phyloP scores from a whole-genome alignment of 768 basidiomycete genomes.

The Boletus speciosus region DNA sequence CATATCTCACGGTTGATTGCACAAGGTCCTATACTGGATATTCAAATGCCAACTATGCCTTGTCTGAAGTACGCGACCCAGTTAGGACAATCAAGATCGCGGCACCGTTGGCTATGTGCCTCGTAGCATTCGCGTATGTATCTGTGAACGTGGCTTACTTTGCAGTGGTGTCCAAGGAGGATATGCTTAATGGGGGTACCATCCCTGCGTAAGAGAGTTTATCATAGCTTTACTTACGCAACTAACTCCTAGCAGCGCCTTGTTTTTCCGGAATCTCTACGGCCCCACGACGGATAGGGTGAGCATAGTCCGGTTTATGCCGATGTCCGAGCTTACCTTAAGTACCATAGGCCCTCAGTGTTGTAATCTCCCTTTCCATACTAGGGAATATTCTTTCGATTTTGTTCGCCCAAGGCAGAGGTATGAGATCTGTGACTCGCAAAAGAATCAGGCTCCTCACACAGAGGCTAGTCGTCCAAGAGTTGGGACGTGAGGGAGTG shows the following conservation, averaged over 20 bases:
- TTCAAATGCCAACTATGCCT: slow-evolving; percentile 69
- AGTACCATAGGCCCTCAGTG: slow-evolving; percentile 48
- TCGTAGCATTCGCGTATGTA: slow-evolving; percentile 59
- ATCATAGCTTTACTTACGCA: background rate
- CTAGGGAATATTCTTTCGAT: slow-evolving; percentile 62
- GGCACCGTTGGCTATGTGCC: slow-evolving; percentile 60
- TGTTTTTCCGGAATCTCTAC: slow-evolving; percentile 74
- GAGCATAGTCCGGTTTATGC: background rate
- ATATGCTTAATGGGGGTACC: slow-evolving; percentile 60
- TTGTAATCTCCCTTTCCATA: slow-evolving; percentile 60
- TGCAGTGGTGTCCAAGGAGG: slow-evolving; percentile 64
- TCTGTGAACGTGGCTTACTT: slow-evolving; percentile 72
- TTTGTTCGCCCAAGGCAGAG: slow-evolving; percentile 64
- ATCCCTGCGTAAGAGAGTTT: slow-evolving; percentile 58
- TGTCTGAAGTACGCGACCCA: slow-evolving; percentile 51
- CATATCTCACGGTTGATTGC: background rate
- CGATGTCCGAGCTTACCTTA: slow-evolving; percentile 1
- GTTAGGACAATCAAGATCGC: slow-evolving; percentile 55
- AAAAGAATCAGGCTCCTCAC: slow-evolving; percentile 2
- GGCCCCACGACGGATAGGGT: slow-evolving; percentile 61
- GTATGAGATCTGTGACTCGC: slow-evolving; percentile 32
- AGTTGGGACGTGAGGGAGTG: slow-evolving; percentile 68
- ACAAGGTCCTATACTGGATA: slow-evolving; percentile 70
- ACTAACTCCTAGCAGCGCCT: slow-evolving; percentile 39
- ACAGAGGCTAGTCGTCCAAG: slow-evolving; percentile 54